A percentile compares a stretch with the other conserved stretches of the same genome.
phyloP scores from a whole-genome alignment of 257 asterid genomes.

The Buddleja alternifolia region DNA sequence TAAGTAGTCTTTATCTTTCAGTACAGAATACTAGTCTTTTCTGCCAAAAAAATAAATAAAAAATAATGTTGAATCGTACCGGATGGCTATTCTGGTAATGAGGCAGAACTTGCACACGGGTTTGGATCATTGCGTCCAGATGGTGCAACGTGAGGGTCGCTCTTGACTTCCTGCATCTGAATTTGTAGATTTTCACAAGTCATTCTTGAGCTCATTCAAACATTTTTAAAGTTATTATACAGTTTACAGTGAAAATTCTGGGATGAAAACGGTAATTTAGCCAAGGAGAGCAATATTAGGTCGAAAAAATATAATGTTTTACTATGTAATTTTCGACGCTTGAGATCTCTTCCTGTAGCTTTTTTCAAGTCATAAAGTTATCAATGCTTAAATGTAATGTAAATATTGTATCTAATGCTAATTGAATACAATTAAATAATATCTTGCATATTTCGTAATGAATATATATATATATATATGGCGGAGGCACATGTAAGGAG shows the following conservation, averaged over 20 bases:
- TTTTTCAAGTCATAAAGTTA: too few species aligned
- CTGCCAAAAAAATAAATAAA: too few species aligned
- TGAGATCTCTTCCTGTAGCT: too few species aligned
- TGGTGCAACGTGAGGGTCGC: conserved; percentile 38
- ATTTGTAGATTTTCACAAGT: background rate
- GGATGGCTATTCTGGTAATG: conserved; percentile 37
- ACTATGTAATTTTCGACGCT: too few species aligned
- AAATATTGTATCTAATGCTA: too few species aligned
- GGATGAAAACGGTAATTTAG: too few species aligned
- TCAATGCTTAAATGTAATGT: background rate
- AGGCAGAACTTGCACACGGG: conserved; percentile 29
- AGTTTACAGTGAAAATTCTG: background rate
- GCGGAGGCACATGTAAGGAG: too few species aligned
- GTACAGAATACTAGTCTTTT: background rate
- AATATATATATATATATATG: too few species aligned
- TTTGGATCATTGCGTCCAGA: conserved; percentile 22
- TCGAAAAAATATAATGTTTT: too few species aligned
- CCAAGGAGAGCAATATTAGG: too few species aligned
- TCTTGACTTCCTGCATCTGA: conserved; percentile 40
- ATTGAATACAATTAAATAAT: too few species aligned
- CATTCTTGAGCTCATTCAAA: background rate
- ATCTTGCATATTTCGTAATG: too few species aligned
- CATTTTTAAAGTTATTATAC: background rate
- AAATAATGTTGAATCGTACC: conserved; percentile 29
- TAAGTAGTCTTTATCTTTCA: background rate